Evolutionary conservation across 2,329 filamentous ascomycete genomes (phyloP).

Genomic region (Calonectria fujianensis): DNA sequence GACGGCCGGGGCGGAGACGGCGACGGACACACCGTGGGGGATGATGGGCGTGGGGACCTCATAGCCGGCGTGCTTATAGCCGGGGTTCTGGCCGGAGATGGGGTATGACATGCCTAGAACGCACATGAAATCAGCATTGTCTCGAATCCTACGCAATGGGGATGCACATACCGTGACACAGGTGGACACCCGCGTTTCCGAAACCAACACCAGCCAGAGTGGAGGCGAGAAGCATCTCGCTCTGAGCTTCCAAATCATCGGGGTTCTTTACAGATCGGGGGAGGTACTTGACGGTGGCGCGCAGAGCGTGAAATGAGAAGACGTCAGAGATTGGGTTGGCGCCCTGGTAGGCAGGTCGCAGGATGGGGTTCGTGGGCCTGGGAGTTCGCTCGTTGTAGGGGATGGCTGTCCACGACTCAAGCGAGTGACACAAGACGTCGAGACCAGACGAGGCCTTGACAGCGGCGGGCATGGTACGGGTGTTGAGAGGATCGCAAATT

Average conservation of each 20-base stretch:
- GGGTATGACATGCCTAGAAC: constrained; percentile 92
- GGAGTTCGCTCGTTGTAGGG: constrained; percentile 92
- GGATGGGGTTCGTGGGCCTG: constrained; percentile 90
- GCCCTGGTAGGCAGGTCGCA: constrained; percentile 95
- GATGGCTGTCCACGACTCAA: constrained; percentile 98
- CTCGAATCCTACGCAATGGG: not conserved
- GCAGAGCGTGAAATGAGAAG: constrained; percentile 91
- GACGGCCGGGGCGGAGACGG: constrained; percentile 93
- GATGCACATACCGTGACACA: constrained; percentile 73
- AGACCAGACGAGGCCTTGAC: constrained; percentile 94
- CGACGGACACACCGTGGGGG: constrained; percentile 96
- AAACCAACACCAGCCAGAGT: constrained; percentile 97
- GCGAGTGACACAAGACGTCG: constrained; percentile 94
- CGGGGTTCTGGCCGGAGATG: constrained; percentile 94
- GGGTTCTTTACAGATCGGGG: constrained; percentile 91
- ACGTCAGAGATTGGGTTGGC: constrained; percentile 99
- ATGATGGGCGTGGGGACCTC: constrained; percentile 86
- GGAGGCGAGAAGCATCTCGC: constrained; percentile 94
- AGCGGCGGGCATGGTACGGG: constrained; percentile 94
- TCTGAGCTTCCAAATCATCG: constrained; percentile 93
- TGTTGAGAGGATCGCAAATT: constrained; percentile 91
- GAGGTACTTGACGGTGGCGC: constrained; percentile 91
- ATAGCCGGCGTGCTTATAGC: constrained; percentile 93
- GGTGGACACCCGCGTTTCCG: constrained; percentile 96
- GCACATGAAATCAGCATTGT: not conserved